Evolutionary conservation across 805 yeast genomes (phyloP), one percentile per base, ranked within the genome.

Genomic region (Saccharomycopsis sp.): DNA sequence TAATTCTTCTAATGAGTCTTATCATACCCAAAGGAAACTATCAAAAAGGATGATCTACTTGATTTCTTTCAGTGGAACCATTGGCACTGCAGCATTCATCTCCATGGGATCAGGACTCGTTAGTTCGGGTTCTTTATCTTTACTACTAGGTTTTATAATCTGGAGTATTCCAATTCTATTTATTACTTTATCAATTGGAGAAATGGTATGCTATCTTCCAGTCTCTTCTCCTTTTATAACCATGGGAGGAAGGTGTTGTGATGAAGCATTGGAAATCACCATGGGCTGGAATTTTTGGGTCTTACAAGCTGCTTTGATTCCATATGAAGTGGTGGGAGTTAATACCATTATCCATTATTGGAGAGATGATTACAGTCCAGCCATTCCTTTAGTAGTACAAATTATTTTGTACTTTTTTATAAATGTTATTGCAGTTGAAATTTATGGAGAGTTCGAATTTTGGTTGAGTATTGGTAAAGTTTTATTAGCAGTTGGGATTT

Each of bases 221-320:
- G 67, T 82, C 3, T 66, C 76, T 26, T 82, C 94, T 1, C 92
- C 94, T 0, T 84, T 84, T 52, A 72, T 83, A 41, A 61, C 83
- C 27, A 59, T 80, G 60, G 79, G 87, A 0, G 84, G 86, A 15
- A 61, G 89, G 40, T 81, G 84, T 55, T 74, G 76, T 39, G 92
- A 83, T 55, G 77, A 75, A 33, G 81, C 94, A 0, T 60, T 80
- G 41, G 92, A 81, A 49, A 71, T 80, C 33, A 72, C 72, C 67
- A 74, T 81, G 2, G 87, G 89, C 21, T 83, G 85, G 79, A 82
- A 83, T 53, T 83, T 79, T 52, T 81, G 82, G 72, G 64, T 82
- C 47, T 62, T 82, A 51, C 79, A 81, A 54, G 79, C 87, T 47
- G 76, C 82, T 0, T 75, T 77, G 45, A 79, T 85, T 37, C 95